Evolutionary conservation across 352 stramenopile species (phyloP).

Genomic region (Phytopythium boreale): DNA sequence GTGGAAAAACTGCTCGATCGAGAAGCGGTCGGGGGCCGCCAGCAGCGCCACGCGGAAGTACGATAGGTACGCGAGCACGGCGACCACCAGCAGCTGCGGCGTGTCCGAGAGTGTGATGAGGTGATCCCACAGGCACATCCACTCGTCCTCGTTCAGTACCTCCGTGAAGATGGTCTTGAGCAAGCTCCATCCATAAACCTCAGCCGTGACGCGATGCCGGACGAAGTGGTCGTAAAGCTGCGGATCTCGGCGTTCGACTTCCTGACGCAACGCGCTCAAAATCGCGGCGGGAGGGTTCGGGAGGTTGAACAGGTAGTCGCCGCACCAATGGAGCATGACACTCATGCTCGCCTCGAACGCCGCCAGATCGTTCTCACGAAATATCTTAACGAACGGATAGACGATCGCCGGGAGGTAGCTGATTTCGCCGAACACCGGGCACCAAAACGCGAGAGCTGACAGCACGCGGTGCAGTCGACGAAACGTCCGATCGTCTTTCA

Average conservation of each 20-base stretch:
- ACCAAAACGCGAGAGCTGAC: slow-evolving; percentile 89
- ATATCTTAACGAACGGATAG: slow-evolving; percentile 89
- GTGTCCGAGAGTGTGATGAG: slow-evolving; percentile 73
- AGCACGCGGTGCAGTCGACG: slow-evolving; percentile 76
- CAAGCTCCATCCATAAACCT: slow-evolving; percentile 83
- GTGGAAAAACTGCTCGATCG: slow-evolving; percentile 84
- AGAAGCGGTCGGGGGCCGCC: slow-evolving; percentile 42
- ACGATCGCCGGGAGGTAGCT: slow-evolving; percentile 78
- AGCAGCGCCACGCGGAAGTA: slow-evolving; percentile 70
- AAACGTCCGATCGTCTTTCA: slow-evolving; percentile 73
- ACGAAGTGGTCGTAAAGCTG: slow-evolving; percentile 80
- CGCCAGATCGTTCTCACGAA: slow-evolving; percentile 82
- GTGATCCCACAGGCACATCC: slow-evolving; percentile 88
- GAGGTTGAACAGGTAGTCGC: slow-evolving; percentile 77
- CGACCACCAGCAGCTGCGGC: slow-evolving; percentile 58
- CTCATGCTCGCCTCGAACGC: slow-evolving; percentile 87
- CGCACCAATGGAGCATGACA: slow-evolving; percentile 86
- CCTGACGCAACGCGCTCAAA: slow-evolving; percentile 61
- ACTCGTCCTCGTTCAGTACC: slow-evolving; percentile 85
- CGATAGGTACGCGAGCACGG: slow-evolving; percentile 68
- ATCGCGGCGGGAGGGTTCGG: slow-evolving; percentile 78
- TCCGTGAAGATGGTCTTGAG: slow-evolving; percentile 88
- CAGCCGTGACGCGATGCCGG: slow-evolving; percentile 49
- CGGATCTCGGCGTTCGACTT: slow-evolving; percentile 67
- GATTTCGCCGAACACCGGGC: slow-evolving; percentile 86